A percentile compares a stretch with the other conserved stretches of the same genome.
These are phyloP conservation scores for Saposhnikovia divaricata DNA, from an alignment of 129 eudicot species.

Conservation along the genomic window DNA sequence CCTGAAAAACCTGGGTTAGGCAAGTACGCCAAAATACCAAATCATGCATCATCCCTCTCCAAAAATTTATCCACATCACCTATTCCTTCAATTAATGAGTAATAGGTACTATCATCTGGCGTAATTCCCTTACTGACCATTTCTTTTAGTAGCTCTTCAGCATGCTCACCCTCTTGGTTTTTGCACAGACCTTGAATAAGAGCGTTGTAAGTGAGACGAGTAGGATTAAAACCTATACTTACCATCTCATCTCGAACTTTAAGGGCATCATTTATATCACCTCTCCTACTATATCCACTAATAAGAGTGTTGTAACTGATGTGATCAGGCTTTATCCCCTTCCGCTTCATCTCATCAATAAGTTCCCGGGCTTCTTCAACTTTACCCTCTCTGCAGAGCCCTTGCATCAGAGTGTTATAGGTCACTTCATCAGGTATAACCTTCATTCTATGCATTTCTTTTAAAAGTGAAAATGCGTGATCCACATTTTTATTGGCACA, in stretches of 20 bases:
- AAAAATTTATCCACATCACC: constrained; percentile 28
- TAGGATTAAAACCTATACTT: constrained; percentile 49
- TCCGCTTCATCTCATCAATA: constrained; percentile 54
- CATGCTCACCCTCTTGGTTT: constrained; percentile 39
- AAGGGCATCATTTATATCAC: constrained; percentile 63
- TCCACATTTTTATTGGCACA: constrained; percentile 46
- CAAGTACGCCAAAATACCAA: neutral
- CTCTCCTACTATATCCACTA: constrained; percentile 69
- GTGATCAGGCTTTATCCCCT: constrained; percentile 61
- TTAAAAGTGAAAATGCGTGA: constrained; percentile 30
- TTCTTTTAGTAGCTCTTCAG: constrained; percentile 44
- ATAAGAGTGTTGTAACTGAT: constrained; percentile 59
- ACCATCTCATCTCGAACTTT: constrained; percentile 54
- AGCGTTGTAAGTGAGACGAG: constrained; percentile 55
- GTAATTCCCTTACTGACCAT: constrained; percentile 62
- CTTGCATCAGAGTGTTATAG: constrained; percentile 67
- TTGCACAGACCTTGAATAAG: constrained; percentile 69
- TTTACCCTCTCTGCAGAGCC: constrained; percentile 47
- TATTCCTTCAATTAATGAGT: constrained; percentile 50
- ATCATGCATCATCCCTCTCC: constrained; percentile 16
- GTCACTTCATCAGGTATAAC: constrained; percentile 67
- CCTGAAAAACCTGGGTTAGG: neutral
- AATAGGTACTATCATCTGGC: constrained; percentile 55
- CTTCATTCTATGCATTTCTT: constrained; percentile 47
- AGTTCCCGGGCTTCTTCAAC: constrained; percentile 55